A percentile compares a stretch with the other conserved stretches of the same genome.
phyloP scores from a whole-genome alignment of 2,329 filamentous ascomycete species.

The Venturia effusa region DNA sequence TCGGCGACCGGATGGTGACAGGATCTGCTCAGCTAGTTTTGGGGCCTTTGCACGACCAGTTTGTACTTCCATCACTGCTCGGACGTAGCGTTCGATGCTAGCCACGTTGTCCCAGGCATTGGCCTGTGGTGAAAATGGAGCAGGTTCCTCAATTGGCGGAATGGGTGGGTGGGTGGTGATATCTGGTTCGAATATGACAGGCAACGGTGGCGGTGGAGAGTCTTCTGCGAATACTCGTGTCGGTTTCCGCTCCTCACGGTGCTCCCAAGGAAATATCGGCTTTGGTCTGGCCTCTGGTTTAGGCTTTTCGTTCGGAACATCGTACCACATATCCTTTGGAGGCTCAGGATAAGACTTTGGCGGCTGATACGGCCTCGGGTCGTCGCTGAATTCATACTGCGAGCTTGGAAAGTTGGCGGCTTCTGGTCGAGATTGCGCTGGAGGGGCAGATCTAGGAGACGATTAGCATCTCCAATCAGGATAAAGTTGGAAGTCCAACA shows the following conservation, averaged over 20 bases:
- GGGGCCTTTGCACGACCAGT: slow-evolving; percentile 39
- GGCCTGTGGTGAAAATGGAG: slow-evolving; percentile 50
- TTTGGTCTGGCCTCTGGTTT: slow-evolving; percentile 49
- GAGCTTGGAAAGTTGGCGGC: slow-evolving; percentile 70
- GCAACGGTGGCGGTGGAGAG: slow-evolving; percentile 23
- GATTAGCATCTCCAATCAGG: neutral
- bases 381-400: slow-evolving; percentile 74
- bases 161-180: neutral
- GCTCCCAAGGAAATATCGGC: slow-evolving; percentile 88
- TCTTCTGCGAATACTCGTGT: slow-evolving; percentile 58
- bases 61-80: slow-evolving; percentile 53
- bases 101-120: slow-evolving; percentile 94
- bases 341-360: slow-evolving; percentile 71
- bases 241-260: slow-evolving; percentile 45
- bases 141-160: slow-evolving; percentile 17
- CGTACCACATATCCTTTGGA: slow-evolving; percentile 79
- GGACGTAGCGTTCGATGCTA: slow-evolving; percentile 80
- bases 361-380: slow-evolving; percentile 63
- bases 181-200: slow-evolving; percentile 14
- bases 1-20: slow-evolving; percentile 21
- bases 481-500: slow-evolving; percentile 16
- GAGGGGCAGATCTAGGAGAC: slow-evolving; percentile 33
- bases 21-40: slow-evolving; percentile 26
- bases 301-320: slow-evolving; percentile 53
- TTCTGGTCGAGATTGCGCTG: slow-evolving; percentile 64